Evolutionary conservation across 345 rosid genomes (phyloP).

Genomic region (Theobroma cacao): DNA sequence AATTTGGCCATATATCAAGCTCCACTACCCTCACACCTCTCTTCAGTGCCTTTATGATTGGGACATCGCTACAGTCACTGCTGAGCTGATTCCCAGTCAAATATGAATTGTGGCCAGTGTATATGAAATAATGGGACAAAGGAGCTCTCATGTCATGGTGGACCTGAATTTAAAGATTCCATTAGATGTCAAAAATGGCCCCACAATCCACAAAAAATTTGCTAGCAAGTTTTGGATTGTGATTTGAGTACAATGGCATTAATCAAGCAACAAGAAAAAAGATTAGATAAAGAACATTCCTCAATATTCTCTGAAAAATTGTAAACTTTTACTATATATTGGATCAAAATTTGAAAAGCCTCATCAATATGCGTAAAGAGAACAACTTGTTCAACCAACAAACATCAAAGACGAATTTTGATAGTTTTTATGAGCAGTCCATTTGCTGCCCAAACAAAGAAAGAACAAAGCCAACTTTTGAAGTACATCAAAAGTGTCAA

Average conservation of each 20-base stretch:
- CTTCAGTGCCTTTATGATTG: slow-evolving; percentile 69
- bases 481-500: not conserved
- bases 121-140: slow-evolving; percentile 83
- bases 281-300: not conserved
- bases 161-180: slow-evolving; percentile 46
- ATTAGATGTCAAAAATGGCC: not conserved
- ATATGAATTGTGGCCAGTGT: slow-evolving; percentile 91
- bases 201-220: not conserved
- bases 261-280: not conserved
- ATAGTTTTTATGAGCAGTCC: not conserved
- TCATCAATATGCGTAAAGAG: not conserved
- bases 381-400: not conserved
- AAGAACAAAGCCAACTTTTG: not conserved
- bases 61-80: slow-evolving; percentile 91
- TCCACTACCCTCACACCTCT: slow-evolving; percentile 90
- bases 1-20: slow-evolving; percentile 95
- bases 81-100: slow-evolving; percentile 92
- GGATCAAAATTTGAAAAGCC: not conserved
- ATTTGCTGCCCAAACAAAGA: not conserved
- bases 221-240: not conserved
- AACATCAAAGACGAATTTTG: not conserved
- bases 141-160: slow-evolving; percentile 87
- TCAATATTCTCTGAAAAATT: not conserved
- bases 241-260: not conserved
- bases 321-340: not conserved